These are phyloP conservation scores for Cordyceps pruinosa DNA, from an alignment of 2,329 filamentous ascomycete species.

Conservation along the genomic window DNA sequence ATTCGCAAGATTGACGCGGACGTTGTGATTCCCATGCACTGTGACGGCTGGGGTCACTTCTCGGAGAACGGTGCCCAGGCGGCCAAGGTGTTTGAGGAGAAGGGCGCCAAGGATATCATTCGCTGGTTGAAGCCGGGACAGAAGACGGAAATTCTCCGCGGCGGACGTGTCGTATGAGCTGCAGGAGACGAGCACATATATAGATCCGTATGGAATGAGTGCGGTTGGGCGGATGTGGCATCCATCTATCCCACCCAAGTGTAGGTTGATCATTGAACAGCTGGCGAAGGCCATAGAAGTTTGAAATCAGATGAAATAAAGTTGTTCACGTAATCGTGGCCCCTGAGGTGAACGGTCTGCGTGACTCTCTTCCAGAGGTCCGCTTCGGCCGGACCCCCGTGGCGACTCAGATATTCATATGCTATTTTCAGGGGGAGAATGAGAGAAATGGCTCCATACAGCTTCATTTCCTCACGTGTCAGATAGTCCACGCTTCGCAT, in stretches of 20 bases:
- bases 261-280: not conserved
- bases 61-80: conserved; percentile 28
- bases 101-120: conserved; percentile 28
- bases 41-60: conserved; percentile 40
- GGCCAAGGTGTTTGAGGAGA: conserved; percentile 24
- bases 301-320: not conserved
- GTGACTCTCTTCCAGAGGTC: not conserved
- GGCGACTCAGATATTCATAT: conserved; percentile 6
- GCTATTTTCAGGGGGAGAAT: conserved; percentile 24
- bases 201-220: no score
- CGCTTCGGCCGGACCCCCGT: no score
- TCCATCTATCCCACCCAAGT: not conserved
- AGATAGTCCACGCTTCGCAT: conserved; percentile 31
- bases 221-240: not conserved
- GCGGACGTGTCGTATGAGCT: not conserved
- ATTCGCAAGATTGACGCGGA: conserved; percentile 34
- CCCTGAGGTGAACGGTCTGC: not conserved
- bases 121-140: conserved; percentile 27
- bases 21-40: conserved; percentile 40
- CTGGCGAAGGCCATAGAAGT: not conserved
- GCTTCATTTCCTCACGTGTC: conserved; percentile 31
- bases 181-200: not conserved
- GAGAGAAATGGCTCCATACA: conserved; percentile 32
- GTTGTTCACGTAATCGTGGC: not conserved
- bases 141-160: conserved; percentile 9